Conservation (phyloP, 2,329 filamentous ascomycete genomes). For the Botrytis elliptica region DNA sequence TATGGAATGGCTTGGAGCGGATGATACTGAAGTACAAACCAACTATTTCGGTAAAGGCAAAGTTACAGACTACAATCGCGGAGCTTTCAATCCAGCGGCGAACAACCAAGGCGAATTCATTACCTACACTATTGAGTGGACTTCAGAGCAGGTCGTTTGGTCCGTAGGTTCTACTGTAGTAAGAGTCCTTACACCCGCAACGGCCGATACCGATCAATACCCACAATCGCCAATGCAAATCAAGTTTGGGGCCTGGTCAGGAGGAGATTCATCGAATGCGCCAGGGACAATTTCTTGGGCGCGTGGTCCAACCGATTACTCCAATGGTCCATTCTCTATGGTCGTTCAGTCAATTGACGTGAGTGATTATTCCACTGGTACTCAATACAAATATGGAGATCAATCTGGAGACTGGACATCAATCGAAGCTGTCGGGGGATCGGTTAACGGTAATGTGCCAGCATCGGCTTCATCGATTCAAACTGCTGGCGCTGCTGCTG, state of each 20-base stretch:
- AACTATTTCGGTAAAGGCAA: slow-evolving; percentile 97
- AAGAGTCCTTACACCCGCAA: slow-evolving; percentile 67
- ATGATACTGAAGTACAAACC: slow-evolving; percentile 76
- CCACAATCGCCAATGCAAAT: slow-evolving; percentile 95
- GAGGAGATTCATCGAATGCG: slow-evolving; percentile 75
- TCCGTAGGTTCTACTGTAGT: slow-evolving; percentile 75
- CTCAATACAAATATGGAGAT: slow-evolving; percentile 78
- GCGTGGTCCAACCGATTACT: slow-evolving; percentile 80
- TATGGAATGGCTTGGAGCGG: slow-evolving; percentile 89
- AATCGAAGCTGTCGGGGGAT: slow-evolving; percentile 77
- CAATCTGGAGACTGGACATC: slow-evolving; percentile 75
- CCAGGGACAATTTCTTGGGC: slow-evolving; percentile 88
- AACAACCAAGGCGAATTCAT: slow-evolving; percentile 73
- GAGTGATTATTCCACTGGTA: slow-evolving; percentile 91
- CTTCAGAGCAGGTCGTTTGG: slow-evolving; percentile 80
- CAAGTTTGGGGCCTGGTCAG: slow-evolving; percentile 89
- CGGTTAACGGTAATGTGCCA: slow-evolving; percentile 63
- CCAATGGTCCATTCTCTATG: slow-evolving; percentile 82
- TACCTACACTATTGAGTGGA: slow-evolving; percentile 93
- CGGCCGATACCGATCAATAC: slow-evolving; percentile 73
- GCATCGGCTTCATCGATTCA: slow-evolving; percentile 43
- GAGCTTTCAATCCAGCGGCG: slow-evolving; percentile 69
- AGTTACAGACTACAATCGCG: slow-evolving; percentile 82
- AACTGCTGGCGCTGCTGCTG: slow-evolving; percentile 61
- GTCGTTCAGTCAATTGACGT: slow-evolving; percentile 71